These are phyloP conservation scores for Colletotrichum cuscutae DNA, from an alignment of 2,329 filamentous ascomycete species.

Conservation along the genomic window DNA sequence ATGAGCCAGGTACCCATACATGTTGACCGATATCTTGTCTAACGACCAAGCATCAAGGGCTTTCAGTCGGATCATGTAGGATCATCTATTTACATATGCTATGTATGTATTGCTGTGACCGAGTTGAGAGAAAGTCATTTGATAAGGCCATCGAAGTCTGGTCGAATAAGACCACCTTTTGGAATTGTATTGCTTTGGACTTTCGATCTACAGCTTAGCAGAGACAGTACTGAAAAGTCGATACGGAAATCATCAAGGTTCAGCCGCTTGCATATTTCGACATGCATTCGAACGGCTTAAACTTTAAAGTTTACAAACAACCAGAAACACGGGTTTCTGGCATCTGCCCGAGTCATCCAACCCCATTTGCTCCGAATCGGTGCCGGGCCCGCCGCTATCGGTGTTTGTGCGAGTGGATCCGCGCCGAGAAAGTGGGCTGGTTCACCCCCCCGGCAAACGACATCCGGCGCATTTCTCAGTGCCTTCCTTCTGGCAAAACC, in stretches of 20 bases:
- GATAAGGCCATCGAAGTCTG: too few species aligned
- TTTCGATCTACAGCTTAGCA: too few species aligned
- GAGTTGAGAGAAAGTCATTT: too few species aligned
- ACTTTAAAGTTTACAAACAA: not conserved
- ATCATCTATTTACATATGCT: too few species aligned
- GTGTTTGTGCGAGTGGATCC: not conserved
- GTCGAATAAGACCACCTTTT: too few species aligned
- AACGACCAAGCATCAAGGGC: too few species aligned
- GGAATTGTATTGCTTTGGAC: too few species aligned
- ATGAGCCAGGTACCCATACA: not conserved
- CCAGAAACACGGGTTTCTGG: not conserved
- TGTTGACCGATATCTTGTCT: not conserved
- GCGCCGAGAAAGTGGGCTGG: conserved; percentile 29
- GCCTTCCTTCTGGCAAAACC: not conserved
- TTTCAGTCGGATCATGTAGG: too few species aligned
- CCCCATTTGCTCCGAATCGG: conserved; percentile 14
- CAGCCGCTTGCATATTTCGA: not conserved
- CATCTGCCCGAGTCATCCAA: too few species aligned
- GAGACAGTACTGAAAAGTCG: not conserved
- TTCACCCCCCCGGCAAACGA: conserved; percentile 5
- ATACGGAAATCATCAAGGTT: not conserved
- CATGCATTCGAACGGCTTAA: not conserved
- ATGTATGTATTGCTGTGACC: too few species aligned
- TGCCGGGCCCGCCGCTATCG: conserved; percentile 17
- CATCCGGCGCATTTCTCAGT: conserved; percentile 1